These are phyloP conservation scores for Hypericum androsaemum DNA, from an alignment of 345 rosid species.

Conservation along the genomic window DNA sequence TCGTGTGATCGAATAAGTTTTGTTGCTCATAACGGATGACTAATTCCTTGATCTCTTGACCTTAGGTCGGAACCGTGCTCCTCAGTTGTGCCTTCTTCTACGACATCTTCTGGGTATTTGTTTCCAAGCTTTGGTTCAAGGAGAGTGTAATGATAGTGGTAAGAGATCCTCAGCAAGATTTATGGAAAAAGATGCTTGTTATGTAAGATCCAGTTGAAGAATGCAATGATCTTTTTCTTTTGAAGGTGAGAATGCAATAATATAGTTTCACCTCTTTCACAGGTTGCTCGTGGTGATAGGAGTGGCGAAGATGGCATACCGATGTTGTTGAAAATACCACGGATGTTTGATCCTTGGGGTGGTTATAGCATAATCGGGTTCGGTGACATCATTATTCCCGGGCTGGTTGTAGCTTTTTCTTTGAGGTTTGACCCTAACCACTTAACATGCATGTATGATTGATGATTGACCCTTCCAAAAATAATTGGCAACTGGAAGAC, in stretches of 20 bases:
- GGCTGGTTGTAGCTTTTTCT: conserved; percentile 82
- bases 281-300: conserved; percentile 98
- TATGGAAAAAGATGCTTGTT: background rate
- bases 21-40: too few relatives aligned
- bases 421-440: conserved; percentile 46
- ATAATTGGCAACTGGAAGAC: too few relatives aligned
- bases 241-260: too few relatives aligned
- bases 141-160: conserved; percentile 99
- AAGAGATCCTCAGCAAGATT: conserved; percentile 21
- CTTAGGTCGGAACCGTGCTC: conserved; percentile 92
- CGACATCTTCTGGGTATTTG: conserved; percentile 98
- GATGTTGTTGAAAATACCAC: conserved; percentile 88
- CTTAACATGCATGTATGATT: background rate
- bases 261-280: conserved; percentile 1
- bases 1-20: too few relatives aligned
- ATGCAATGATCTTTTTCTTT: too few relatives aligned
- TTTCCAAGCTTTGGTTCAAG: conserved; percentile 89
- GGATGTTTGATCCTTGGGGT: conserved; percentile 99
- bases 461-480: too few relatives aligned
- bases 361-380: conserved; percentile 96
- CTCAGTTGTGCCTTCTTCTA: conserved; percentile 91
- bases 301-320: conserved; percentile 97
- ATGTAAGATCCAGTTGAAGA: too few relatives aligned
- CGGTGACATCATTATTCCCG: conserved; percentile 95
- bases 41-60: too few relatives aligned